Conservation (phyloP, 2,329 filamentous ascomycete genomes). For the Phyllachora maydis region DNA sequence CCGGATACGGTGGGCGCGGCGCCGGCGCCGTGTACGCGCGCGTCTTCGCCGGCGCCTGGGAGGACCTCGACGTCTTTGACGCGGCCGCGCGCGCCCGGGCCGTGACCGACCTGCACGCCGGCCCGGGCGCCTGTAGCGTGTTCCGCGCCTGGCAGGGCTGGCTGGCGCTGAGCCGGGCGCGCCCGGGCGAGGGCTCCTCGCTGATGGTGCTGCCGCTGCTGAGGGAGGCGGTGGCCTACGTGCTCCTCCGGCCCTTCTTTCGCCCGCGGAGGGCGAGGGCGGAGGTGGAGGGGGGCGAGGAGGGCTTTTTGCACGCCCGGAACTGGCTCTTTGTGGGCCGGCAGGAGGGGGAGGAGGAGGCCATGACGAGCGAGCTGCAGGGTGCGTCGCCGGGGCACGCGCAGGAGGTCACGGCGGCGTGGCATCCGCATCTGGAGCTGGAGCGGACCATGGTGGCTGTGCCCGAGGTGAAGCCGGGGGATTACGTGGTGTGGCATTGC, state of each 20-base stretch:
- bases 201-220: slow-evolving; percentile 65
- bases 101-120: slow-evolving; percentile 57
- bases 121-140: slow-evolving; percentile 63
- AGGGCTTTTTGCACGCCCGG: slow-evolving; percentile 17
- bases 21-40: slow-evolving; percentile 47
- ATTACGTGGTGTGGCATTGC: slow-evolving; percentile 73
- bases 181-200: slow-evolving; percentile 58
- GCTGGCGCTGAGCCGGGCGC: slow-evolving; percentile 58
- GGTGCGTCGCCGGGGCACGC: slow-evolving; percentile 48
- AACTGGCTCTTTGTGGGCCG: slow-evolving; percentile 9
- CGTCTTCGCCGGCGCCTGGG: slow-evolving; percentile 59
- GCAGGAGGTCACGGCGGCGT: slow-evolving; percentile 41
- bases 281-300: slow-evolving; percentile 11
- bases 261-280: no score
- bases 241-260: slow-evolving; percentile 73
- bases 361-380: slow-evolving; percentile 24
- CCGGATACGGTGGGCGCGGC: slow-evolving; percentile 52
- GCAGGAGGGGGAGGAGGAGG: slow-evolving; percentile 2
- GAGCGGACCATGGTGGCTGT: slow-evolving; percentile 50
- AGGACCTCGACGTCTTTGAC: slow-evolving; percentile 68
- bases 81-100: slow-evolving; percentile 46
- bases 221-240: slow-evolving; percentile 56
- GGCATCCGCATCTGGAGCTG: slow-evolving; percentile 53
- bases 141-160: slow-evolving; percentile 85
- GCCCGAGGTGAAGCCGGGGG: slow-evolving; percentile 47